Base-by-base conservation (phyloP, 768 basidiomycete genomes). In the Termitomyces sp. region DNA sequence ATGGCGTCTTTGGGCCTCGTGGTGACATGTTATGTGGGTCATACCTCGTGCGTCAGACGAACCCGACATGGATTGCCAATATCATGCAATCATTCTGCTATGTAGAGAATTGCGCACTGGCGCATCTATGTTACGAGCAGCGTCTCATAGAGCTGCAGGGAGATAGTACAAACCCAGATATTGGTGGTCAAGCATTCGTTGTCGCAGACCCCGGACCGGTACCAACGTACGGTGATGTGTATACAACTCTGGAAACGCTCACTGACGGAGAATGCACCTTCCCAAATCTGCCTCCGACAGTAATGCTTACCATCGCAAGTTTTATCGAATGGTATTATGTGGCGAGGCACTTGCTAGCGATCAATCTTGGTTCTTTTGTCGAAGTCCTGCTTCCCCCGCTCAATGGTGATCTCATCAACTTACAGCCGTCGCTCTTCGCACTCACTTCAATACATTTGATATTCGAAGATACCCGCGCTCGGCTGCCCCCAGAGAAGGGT, bases 91-190 rank as follows among this genome's bases (percentile, higher is more conserved):
- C 84, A 8, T 87, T 85, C 66, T 69, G 73, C 62, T 88, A 88
- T 60, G 88, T 90, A 57, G 89, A 90, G 69, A 91, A 91, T 62
- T 85, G 82, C 61, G 82, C 84, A 0, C 70, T 83, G 1, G 83
- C 87, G 0, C 89, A 91, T 64, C 70, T 90, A 19, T 78, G 77
- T 60, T 90, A 90, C 66, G 88, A 91, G 67, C 77, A 76, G 55
- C 81, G 87, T 14, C 80, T 91, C 34, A 70, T 87, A 51, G 87
- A 88, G 51, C 65, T 74, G 5, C 61, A 66, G 17, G 43, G 47
- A 3, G 65, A 66, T 3, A 58, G 63, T 35, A 64, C 56, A 38
- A 72, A 71, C 53, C 83, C 86, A 1, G 86, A 90, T 65, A 81
- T 91, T 48, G 86, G 88, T 12, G 89, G 89, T 2, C 81, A 87